Percentiles rank a stretch among this genome's conserved stretches.
Conservation (phyloP, 2,329 filamentous ascomycete genomes). For the Pseudogymnoascus sp. region DNA sequence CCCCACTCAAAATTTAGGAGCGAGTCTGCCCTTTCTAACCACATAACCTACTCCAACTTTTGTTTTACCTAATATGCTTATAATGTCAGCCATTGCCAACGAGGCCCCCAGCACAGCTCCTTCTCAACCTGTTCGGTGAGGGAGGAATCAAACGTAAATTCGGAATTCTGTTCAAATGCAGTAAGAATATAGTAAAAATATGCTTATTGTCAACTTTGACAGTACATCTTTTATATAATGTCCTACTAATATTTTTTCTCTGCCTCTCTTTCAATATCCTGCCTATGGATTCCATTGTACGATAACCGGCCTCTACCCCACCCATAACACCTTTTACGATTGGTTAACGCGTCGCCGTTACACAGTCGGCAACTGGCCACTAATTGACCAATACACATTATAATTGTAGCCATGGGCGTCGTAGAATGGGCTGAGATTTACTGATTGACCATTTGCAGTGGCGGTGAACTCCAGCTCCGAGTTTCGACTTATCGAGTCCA, state of each 20-base stretch:
- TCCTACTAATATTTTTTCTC: too few species aligned
- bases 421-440: not conserved
- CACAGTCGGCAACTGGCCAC: not conserved
- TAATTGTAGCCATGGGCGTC: not conserved
- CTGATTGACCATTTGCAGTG: not conserved
- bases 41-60: not conserved
- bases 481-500: not conserved
- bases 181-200: too few species aligned
- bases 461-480: not conserved
- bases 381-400: not conserved
- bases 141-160: constrained; percentile 14
- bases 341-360: not conserved
- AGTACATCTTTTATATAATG: too few species aligned
- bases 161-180: constrained; percentile 12
- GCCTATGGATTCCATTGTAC: too few species aligned
- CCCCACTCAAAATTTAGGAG: too few species aligned
- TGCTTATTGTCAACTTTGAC: too few species aligned
- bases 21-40: not conserved
- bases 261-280: too few species aligned
- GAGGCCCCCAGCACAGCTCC: constrained; percentile 8
- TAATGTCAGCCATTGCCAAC: constrained; percentile 11
- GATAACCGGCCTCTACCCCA: too few species aligned
- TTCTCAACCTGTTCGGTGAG: constrained; percentile 11
- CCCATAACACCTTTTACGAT: too few species aligned
- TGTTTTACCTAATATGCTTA: not conserved